Evolutionary conservation across 345 rosid genomes (phyloP), one percentile per base, ranked within the genome.

Genomic region (Sisymbrium altissimum): DNA sequence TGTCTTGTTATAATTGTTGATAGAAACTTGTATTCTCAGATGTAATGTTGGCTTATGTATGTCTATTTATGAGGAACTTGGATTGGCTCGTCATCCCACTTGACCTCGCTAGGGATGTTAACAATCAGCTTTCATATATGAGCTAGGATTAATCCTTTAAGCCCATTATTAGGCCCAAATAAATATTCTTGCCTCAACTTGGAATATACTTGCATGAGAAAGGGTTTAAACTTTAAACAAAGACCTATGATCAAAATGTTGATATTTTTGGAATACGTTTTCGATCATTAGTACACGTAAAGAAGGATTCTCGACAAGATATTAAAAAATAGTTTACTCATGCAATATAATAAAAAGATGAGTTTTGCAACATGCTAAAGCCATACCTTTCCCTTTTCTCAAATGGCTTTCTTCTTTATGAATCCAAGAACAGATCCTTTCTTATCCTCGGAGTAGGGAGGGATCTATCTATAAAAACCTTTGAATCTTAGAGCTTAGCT

Each of bases 341-440:
- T 68, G 38, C 17, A 32, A 39, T 49, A 50, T 15, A 15, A 35
- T 7, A 9, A 38, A 32, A 18, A 1, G 41, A 15, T 69, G 67
- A 74, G 27, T n/a, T 69, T 49, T 68, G 52, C 61, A 58, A 73
- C 23, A 66, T 79, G 66, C 78, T 49, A 67, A 78, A 84, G 80
- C 73, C 76, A 84, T 82, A 45, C 84, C 80, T 82, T 80, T 67
- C 72, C 84, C 66, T 84, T 78, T 17, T 54, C 55, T 41, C 17
- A 36, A 67, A 32, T 43, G 25, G 8, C 15, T 78, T 84, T 72
- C 83, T 82, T 78, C 63, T 53, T 58, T 60, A 68, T 75, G 44
- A 82, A 78, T 64, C 71, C 68, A 63, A 43, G 80, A 76, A 80
- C 35, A 63, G 35, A 9, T 33, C 27, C 36, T 46, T 39, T 70